Evolutionary conservation across 2,329 filamentous ascomycete species (phyloP).

Genomic region (Neopestalotiopsis sp.): DNA sequence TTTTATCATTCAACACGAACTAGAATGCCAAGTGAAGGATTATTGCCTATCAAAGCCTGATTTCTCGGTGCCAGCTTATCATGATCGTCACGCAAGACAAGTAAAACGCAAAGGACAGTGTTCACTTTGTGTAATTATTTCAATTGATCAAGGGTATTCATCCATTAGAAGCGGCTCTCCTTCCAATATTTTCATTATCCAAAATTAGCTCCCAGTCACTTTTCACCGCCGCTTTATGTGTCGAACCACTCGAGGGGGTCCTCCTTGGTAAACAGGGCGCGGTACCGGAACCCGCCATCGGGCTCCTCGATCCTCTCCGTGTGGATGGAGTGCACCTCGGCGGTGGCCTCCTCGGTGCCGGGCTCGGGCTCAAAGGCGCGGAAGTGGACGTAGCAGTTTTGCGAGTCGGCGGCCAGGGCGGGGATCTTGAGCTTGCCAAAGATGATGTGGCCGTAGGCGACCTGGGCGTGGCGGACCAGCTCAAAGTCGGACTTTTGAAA

Average conservation of each 20-base stretch:
- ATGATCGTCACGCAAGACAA: too few species aligned
- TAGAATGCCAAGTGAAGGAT: too few species aligned
- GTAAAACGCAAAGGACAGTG: too few species aligned
- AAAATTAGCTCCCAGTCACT: neutral
- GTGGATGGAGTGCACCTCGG: constrained; percentile 53
- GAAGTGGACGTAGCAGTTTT: constrained; percentile 50
- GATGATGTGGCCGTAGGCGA: constrained; percentile 54
- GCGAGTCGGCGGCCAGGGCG: constrained; percentile 42
- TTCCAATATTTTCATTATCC: neutral
- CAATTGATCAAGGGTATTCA: too few species aligned
- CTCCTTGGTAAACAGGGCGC: constrained; percentile 51
- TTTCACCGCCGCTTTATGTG: constrained; percentile 35
- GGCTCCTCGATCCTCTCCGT: constrained; percentile 50
- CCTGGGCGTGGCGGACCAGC: constrained; percentile 49
- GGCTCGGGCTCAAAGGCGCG: constrained; percentile 47
- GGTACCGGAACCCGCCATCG: constrained; percentile 49
- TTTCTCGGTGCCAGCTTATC: too few species aligned
- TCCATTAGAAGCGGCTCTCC: neutral
- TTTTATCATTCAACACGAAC: too few species aligned
- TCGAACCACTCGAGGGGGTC: constrained; percentile 62
- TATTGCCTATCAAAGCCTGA: too few species aligned
- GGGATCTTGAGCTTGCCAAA: constrained; percentile 57
- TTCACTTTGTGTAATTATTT: too few species aligned
- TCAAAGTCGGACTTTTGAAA: constrained; percentile 47
- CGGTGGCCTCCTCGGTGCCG: constrained; percentile 31